Percentiles rank a stretch among this genome's conserved stretches.
These are phyloP conservation scores for Gymnopilus dilepis DNA, from an alignment of 768 basidiomycete species.

Conservation along the genomic window DNA sequence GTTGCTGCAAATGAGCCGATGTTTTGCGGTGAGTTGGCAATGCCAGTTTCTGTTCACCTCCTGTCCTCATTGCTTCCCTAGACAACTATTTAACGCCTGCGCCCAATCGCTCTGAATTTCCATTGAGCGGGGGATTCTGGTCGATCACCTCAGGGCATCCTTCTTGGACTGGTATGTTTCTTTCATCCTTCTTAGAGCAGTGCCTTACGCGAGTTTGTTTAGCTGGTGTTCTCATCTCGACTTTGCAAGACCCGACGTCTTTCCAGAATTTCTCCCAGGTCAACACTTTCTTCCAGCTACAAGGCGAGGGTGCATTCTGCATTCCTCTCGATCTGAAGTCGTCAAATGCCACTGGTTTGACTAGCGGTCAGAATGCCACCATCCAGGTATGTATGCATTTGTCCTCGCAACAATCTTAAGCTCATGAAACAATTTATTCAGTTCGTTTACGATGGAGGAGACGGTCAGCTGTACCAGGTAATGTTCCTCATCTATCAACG, in stretches of 20 bases:
- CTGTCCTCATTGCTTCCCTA: constrained; percentile 28
- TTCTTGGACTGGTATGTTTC: constrained; percentile 54
- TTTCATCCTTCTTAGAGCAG: constrained; percentile 10
- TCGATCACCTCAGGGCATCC: constrained; percentile 70
- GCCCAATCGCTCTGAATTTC: constrained; percentile 70
- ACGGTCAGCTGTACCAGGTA: constrained; percentile 75
- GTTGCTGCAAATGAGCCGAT: constrained; percentile 57
- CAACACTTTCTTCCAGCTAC: constrained; percentile 53
- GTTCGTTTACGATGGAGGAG: constrained; percentile 71
- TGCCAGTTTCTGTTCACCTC: no score
- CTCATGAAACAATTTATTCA: constrained; percentile 14
- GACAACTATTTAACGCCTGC: constrained; percentile 65
- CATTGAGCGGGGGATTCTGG: constrained; percentile 65
- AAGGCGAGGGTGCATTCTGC: constrained; percentile 68
- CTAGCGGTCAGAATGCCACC: constrained; percentile 74
- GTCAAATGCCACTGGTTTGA: constrained; percentile 52
- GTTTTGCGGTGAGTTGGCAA: constrained; percentile 88
- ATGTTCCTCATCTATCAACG: constrained; percentile 11
- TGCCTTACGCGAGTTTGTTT: neutral
- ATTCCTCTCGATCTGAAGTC: constrained; percentile 65
- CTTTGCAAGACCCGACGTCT: constrained; percentile 59
- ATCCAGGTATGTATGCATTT: constrained; percentile 65
- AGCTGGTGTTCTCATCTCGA: constrained; percentile 64
- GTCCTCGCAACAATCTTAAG: no score
- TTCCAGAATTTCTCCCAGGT: constrained; percentile 67